Base-by-base conservation (phyloP, 768 basidiomycete species). In the Kwoniella pini region DNA sequence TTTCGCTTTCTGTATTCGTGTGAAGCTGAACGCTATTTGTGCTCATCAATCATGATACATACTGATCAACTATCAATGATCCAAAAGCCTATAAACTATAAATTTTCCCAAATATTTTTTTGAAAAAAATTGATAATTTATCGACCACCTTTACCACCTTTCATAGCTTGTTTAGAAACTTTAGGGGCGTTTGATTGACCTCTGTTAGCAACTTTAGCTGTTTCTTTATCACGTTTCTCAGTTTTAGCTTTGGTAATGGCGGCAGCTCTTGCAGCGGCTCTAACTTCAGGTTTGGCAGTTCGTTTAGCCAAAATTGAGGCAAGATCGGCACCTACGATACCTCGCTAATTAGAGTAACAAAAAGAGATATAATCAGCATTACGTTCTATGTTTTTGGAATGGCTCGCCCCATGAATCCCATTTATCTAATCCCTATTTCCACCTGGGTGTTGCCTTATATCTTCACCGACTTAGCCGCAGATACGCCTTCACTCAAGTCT, bases 211-310 rank as follows among this genome's bases (percentile, higher is more conserved):
- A 62, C 59, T 84, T 91, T 96, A 86, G 90, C 91, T 54, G 82
- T 81, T 84, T 94, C 91, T 84, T 92, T 94, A 58, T 87, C 91
- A 84, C 92, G 91, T 88, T 95, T 97, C 83, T 92, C 92, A 24
- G 86, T 84, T 85, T 97, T 97, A 36, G 92, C 92, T 82, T 95
- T 95, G 64, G 86, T 81, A 79, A 96, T 93, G 69, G 94, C 94
- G 40, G 87, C 85, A 64, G 89, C 79, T 67, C 92, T 85, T 74
- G 87, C 86, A 74, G 91, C 88, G 65, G 84, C 82, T 63, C 96
- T 87, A 70, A 88, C 84, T 69, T 89, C 88, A 55, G 89, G 83
- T 62, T 89, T 91, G 84, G 97, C 92, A 82, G 90, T 93, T 71
- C 94, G 86, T 83, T 85, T 90, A 69, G 94, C 94, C 54, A 87